Conservation (phyloP, 2,329 filamentous ascomycete species). For the Fusarium decemcellulare region DNA sequence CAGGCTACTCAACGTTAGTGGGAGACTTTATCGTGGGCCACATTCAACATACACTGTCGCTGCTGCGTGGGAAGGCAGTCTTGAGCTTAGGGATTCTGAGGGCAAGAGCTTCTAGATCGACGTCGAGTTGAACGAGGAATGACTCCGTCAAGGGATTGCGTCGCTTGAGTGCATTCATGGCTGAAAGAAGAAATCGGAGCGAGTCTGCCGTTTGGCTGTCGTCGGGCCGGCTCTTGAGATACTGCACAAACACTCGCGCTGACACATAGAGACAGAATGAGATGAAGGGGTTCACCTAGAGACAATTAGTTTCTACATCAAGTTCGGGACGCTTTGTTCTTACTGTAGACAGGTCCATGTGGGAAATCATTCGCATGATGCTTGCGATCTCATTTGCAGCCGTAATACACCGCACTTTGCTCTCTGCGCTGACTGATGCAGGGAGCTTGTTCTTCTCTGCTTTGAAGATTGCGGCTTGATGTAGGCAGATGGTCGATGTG, state of each 20-base stretch:
- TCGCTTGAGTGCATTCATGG: constrained; percentile 90
- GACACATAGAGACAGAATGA: constrained; percentile 98
- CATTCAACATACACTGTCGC: constrained; percentile 62
- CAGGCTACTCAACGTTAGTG: constrained; percentile 49
- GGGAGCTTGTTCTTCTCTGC: constrained; percentile 90
- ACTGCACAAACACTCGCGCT: constrained; percentile 94
- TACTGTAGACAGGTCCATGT: constrained; percentile 87
- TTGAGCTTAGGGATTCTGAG: constrained; percentile 71
- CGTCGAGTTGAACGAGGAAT: constrained; percentile 92
- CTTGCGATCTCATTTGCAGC: constrained; percentile 94
- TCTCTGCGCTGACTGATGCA: constrained; percentile 84
- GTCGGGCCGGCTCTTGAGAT: constrained; percentile 92
- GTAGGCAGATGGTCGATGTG: constrained; percentile 96
- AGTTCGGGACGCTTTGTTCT: constrained; percentile 50
- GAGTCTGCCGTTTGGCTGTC: constrained; percentile 85
- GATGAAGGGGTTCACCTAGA: constrained; percentile 93
- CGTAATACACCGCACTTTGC: constrained; percentile 92
- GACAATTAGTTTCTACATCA: constrained; percentile 35
- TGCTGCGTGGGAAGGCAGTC: constrained; percentile 67
- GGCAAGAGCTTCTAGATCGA: constrained; percentile 85
- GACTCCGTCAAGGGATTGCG: constrained; percentile 95
- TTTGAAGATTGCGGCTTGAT: constrained; percentile 98
- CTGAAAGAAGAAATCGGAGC: constrained; percentile 89
- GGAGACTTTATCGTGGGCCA: not conserved
- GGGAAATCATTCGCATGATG: constrained; percentile 95